These are phyloP conservation scores for Coemansia sp. DNA, from an alignment of 192 early-diverging fungal species.

Conservation along the genomic window DNA sequence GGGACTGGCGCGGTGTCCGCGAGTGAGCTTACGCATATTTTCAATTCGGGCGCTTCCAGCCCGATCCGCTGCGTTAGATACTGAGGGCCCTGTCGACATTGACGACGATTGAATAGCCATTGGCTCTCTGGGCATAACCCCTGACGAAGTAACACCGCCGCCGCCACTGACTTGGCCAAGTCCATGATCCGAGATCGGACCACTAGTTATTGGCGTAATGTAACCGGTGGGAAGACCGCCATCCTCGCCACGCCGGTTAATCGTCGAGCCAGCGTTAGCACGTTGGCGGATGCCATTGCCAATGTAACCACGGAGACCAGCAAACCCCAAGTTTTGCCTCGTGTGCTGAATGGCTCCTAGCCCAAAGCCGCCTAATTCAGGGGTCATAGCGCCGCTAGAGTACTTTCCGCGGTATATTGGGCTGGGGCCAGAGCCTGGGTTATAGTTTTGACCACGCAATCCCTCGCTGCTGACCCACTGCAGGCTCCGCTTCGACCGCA, in stretches of 20 bases:
- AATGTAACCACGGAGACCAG: conserved; percentile 54
- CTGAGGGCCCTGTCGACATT: conserved; percentile 29
- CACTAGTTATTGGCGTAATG: conserved; percentile 29
- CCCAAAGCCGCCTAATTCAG: conserved; percentile 17
- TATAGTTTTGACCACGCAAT: conserved; percentile 30
- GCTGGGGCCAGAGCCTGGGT: conserved; percentile 22
- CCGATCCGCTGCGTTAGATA: conserved; percentile 15
- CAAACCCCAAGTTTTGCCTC: conserved; percentile 39
- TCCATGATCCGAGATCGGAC: conserved; percentile 13
- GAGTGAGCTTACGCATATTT: conserved; percentile 7
- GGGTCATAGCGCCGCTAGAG: conserved; percentile 38
- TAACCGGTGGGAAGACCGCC: conserved; percentile 15
- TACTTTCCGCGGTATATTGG: conserved; percentile 37
- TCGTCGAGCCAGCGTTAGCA: background rate
- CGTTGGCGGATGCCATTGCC: conserved; percentile 38
- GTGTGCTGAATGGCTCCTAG: conserved; percentile 17
- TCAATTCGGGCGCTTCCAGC: conserved; percentile 9
- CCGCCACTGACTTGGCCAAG: conserved; percentile 14
- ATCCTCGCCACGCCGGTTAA: conserved; percentile 27
- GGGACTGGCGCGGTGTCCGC: conserved; percentile 10
- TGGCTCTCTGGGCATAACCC: conserved; percentile 49
- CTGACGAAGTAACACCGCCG: conserved; percentile 17
- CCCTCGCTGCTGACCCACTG: conserved; percentile 36
- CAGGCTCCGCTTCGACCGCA: conserved; percentile 40
- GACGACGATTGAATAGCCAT: conserved; percentile 30